Conservation (phyloP, 1,139 yeast genomes). For the Candida dubliniensis region DNA sequence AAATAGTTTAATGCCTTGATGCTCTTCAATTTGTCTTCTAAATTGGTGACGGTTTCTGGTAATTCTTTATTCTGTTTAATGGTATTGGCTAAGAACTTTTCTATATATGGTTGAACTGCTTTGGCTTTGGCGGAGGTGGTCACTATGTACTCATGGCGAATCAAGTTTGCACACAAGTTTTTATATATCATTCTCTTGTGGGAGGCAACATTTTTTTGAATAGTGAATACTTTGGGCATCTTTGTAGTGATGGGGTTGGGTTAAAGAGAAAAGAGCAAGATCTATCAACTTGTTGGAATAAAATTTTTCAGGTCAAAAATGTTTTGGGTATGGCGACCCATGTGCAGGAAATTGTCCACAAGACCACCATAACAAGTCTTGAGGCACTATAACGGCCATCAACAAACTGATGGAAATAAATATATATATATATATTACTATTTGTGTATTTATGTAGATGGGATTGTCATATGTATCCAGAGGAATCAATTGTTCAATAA, state of each 20-base stretch:
- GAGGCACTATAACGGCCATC: too few species aligned
- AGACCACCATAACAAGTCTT: too few species aligned
- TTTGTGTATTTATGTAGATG: too few species aligned
- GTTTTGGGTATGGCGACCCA: too few species aligned
- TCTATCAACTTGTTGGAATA: background rate
- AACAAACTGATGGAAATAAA: too few species aligned
- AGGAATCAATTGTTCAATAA: too few species aligned
- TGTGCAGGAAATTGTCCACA: too few species aligned
- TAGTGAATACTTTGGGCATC: conserved; percentile 47
- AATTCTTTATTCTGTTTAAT: conserved; percentile 21
- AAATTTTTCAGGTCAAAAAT: conserved; percentile 1
- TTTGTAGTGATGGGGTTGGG: background rate
- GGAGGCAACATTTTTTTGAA: conserved; percentile 45
- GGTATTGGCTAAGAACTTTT: conserved; percentile 38
- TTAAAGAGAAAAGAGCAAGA: too few species aligned
- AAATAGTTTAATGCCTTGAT: conserved; percentile 34
- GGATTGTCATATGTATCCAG: too few species aligned
- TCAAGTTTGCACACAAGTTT: conserved; percentile 46
- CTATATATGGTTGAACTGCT: conserved; percentile 47
- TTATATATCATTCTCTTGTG: conserved; percentile 49
- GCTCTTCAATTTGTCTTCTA: conserved; percentile 20
- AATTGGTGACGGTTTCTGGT: conserved; percentile 15
- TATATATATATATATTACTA: too few species aligned
- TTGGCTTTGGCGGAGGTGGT: conserved; percentile 49
- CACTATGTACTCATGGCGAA: conserved; percentile 47